A percentile compares a stretch with the other conserved stretches of the same genome.
Conservation (phyloP, 2,329 filamentous ascomycete species). For the Torrubiellomyces zombiae region DNA sequence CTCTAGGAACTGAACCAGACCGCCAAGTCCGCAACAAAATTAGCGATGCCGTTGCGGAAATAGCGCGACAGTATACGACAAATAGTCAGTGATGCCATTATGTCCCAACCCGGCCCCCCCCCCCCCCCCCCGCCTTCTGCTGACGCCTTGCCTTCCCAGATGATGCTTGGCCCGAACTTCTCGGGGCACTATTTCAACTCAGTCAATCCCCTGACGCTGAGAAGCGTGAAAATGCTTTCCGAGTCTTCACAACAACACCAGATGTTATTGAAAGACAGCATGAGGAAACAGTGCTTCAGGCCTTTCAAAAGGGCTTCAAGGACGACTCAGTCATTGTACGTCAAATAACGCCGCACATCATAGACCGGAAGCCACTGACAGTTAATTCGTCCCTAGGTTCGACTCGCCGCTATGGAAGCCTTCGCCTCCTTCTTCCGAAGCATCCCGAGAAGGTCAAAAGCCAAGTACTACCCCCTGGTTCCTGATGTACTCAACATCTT, state of each 20-base stretch:
- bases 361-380: slow-evolving; percentile 3
- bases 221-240: slow-evolving; percentile 82
- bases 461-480: slow-evolving; percentile 74
- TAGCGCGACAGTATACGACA: slow-evolving; percentile 88
- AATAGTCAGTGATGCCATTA: slow-evolving; percentile 47
- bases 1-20: slow-evolving; percentile 55
- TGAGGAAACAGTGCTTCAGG: slow-evolving; percentile 72
- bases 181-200: slow-evolving; percentile 71
- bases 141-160: no score
- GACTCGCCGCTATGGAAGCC: slow-evolving; percentile 86
- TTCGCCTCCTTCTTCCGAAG: slow-evolving; percentile 93
- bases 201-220: slow-evolving; percentile 73
- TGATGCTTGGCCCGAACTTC: slow-evolving; percentile 76
- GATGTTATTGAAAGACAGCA: slow-evolving; percentile 94
- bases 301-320: slow-evolving; percentile 84
- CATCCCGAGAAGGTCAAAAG: slow-evolving; percentile 71
- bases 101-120: no score
- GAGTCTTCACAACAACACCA: slow-evolving; percentile 88
- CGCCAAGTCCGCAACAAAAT: slow-evolving; percentile 80
- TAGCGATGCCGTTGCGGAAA: slow-evolving; percentile 90
- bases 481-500: slow-evolving; percentile 89
- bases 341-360: slow-evolving; percentile 2
- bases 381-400: slow-evolving; percentile 46
- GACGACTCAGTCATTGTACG: slow-evolving; percentile 67
- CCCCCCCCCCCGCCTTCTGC: no score